Conservation (phyloP, 176 grass and related monocot genomes). For the Bromus sterilis region DNA sequence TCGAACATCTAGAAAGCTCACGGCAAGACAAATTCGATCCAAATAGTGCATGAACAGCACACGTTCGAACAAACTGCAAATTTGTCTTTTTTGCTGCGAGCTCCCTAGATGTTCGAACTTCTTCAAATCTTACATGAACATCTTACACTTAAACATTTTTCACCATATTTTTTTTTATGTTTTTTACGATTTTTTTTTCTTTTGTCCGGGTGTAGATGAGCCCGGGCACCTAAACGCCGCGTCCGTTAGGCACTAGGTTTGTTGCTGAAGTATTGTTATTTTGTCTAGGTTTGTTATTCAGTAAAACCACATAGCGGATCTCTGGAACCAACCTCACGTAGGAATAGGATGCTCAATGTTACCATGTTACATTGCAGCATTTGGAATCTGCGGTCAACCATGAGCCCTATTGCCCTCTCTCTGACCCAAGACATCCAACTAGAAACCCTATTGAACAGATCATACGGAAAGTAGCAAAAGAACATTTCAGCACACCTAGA, state of each 20-base stretch:
- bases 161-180: too few species aligned
- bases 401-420: neutral
- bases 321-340: neutral
- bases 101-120: too few species aligned
- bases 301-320: neutral
- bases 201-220: too few species aligned
- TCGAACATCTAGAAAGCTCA: too few species aligned
- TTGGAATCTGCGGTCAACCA: neutral
- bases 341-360: neutral
- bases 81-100: too few species aligned
- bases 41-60: too few species aligned
- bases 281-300: neutral
- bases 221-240: too few species aligned
- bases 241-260: neutral
- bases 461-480: neutral
- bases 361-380: neutral
- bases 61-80: too few species aligned
- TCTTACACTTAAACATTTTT: too few species aligned
- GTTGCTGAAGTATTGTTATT: neutral
- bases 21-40: too few species aligned
- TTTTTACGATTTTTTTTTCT: too few species aligned
- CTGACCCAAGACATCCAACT: neutral
- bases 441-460: neutral
- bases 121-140: too few species aligned
- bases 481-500: constrained; percentile 1